Base-by-base conservation (phyloP, 2,329 filamentous ascomycete genomes). In the Hymenoscyphus repandus region DNA sequence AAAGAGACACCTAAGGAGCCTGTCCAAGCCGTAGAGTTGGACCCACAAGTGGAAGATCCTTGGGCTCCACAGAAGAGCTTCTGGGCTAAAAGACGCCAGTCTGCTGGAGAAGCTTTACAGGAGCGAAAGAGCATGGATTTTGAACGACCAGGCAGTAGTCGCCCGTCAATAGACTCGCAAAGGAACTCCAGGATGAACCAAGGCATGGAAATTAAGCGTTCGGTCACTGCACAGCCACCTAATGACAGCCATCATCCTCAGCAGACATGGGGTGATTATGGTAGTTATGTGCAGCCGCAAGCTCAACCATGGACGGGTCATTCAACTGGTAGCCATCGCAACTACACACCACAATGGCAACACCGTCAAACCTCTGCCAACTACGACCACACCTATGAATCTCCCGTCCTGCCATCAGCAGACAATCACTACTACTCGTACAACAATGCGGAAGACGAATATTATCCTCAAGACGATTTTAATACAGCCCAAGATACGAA, bases 301-400 rank as follows among this genome's bases (percentile, higher is more conserved):
- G 20, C 22, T 9, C 17, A 49, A 39, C 27, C 20, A 4, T 50
- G 48, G 48, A 50, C 36, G 6, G 42, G 41, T 18, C 48, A 45
- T 20, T 50, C 40, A 1, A 44, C 47, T 6, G 53, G 51, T 5
- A 54, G 49, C 43, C 49, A 58, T 40, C 50, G 45, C 17, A 53
- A 32, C 45, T 49, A 17, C 30, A 39, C 40, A 11, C 39, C 40
- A 5, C 36, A 45, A 13, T 50, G 48, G 48, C 20, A 44, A 27
- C 12, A 52, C 17, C 10, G 11, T 7, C 42, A 43, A 33, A 36
- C 15, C 5, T 30, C 13, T 2, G 45, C 45, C 6, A 41, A 38
- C 37, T 63, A 63, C 34, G 50, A 62, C 37, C 60, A 60, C 13
- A 59, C 56, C 5, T 63, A 60, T 15, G 59, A 58, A 2, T 55